Conservation (phyloP, 2,329 filamentous ascomycete species). For the Whalleya microplaca region DNA sequence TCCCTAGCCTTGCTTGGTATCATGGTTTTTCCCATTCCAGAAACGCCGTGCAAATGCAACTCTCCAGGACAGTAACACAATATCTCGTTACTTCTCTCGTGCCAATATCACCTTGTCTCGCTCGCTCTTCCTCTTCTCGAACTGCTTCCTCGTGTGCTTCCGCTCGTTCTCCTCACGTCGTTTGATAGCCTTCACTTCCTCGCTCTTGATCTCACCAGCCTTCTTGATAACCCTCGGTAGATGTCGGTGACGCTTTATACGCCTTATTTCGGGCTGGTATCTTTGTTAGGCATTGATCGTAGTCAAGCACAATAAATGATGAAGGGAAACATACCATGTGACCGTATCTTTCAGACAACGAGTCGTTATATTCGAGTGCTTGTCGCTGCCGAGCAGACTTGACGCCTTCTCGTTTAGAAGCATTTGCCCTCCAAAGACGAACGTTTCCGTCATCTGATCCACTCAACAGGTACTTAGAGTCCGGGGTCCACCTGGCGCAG, state of each 20-base stretch:
- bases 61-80: background rate
- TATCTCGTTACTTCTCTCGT: constrained; percentile 51
- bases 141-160: constrained; percentile 85
- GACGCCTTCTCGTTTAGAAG: constrained; percentile 80
- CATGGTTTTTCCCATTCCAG: constrained; percentile 22
- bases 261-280: constrained; percentile 74
- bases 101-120: constrained; percentile 92
- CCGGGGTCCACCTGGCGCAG: constrained; percentile 76
- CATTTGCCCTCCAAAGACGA: constrained; percentile 85
- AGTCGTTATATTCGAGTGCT: constrained; percentile 88
- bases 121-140: constrained; percentile 73
- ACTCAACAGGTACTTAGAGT: constrained; percentile 86
- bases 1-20: constrained; percentile 26
- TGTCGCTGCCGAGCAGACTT: constrained; percentile 84
- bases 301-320: background rate
- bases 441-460: constrained; percentile 94
- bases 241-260: constrained; percentile 90
- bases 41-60: constrained; percentile 34
- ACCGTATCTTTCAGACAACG: constrained; percentile 79
- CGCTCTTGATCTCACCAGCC: constrained; percentile 89
- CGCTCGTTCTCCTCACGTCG: constrained; percentile 91
- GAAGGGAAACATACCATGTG: constrained; percentile 67
- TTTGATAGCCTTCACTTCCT: constrained; percentile 87
- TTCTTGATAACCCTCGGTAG: constrained; percentile 94
- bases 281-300: constrained; percentile 14